Percentiles rank a stretch among this genome's conserved stretches.
Conservation (phyloP, 2,329 filamentous ascomycete genomes). For the Byssoonygena ceratinophila region DNA sequence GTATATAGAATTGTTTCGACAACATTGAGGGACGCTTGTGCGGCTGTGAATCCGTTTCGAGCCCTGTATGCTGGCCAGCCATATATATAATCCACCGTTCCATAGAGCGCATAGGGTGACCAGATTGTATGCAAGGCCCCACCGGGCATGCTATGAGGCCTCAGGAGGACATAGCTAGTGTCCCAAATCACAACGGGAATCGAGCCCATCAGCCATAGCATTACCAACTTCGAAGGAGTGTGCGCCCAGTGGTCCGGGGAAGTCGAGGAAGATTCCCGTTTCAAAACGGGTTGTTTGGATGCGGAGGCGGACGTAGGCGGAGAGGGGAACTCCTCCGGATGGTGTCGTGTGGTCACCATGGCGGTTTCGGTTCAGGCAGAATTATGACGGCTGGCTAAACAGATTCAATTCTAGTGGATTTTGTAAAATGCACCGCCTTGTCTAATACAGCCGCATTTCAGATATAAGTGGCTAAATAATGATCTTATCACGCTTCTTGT, state of each 20-base stretch:
- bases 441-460: not conserved
- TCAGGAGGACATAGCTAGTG: constrained; percentile 63
- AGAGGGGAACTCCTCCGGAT: constrained; percentile 42
- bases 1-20: constrained; percentile 58
- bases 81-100: constrained; percentile 68
- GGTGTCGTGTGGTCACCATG: constrained; percentile 50
- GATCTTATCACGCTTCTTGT: too few relatives aligned
- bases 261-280: constrained; percentile 21
- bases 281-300: constrained; percentile 12
- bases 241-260: constrained; percentile 42
- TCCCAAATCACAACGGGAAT: constrained; percentile 77
- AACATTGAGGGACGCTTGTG: constrained; percentile 60
- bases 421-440: not conserved
- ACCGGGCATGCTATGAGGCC: constrained; percentile 72
- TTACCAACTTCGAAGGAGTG: constrained; percentile 48
- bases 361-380: not conserved
- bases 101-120: constrained; percentile 71
- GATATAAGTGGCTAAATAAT: too few relatives aligned
- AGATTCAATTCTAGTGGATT: not conserved
- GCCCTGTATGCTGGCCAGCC: constrained; percentile 61
- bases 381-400: not conserved
- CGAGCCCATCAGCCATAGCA: constrained; percentile 63
- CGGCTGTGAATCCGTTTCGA: constrained; percentile 63
- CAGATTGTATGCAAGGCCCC: constrained; percentile 61
- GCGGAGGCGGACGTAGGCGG: constrained; percentile 22